Percentiles rank a stretch among this genome's conserved stretches.
Evolutionary conservation across 2,329 filamentous ascomycete genomes (phyloP).

Genomic region (Pyrenophora seminiperda): DNA sequence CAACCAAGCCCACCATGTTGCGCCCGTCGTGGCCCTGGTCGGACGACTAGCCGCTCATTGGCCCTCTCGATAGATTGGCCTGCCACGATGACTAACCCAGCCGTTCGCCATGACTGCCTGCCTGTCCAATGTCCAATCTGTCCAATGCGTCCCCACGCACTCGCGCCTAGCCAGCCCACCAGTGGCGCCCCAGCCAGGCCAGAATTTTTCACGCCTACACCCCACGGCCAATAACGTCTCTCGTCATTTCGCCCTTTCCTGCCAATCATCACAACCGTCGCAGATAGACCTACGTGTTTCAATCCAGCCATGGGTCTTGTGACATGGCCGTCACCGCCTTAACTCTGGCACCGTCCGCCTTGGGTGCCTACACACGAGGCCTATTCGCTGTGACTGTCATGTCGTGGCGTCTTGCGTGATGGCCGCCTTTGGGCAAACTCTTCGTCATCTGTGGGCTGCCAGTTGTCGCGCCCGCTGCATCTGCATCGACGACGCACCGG

Average conservation of each 20-base stretch:
- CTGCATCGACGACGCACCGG: constrained; percentile 4
- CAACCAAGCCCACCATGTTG: constrained; percentile 15
- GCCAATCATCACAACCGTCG: constrained; percentile 38
- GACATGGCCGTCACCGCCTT: constrained; percentile 31
- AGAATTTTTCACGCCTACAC: constrained; percentile 41
- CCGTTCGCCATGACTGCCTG: constrained; percentile 15
- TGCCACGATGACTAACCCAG: constrained; percentile 36
- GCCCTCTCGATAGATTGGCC: constrained; percentile 33
- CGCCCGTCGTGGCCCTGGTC: constrained; percentile 23
- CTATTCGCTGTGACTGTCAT: constrained; percentile 14
- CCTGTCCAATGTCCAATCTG: not conserved
- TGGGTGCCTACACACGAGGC: constrained; percentile 20
- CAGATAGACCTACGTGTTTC: constrained; percentile 18
- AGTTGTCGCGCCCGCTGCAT: not conserved
- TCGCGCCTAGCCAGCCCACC: constrained; percentile 15
- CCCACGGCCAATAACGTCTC: constrained; percentile 39
- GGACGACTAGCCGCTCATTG: constrained; percentile 28
- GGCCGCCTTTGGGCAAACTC: constrained; percentile 13
- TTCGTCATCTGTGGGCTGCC: constrained; percentile 7
- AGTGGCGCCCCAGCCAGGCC: constrained; percentile 35
- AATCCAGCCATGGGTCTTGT: constrained; percentile 27
- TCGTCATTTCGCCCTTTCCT: constrained; percentile 34
- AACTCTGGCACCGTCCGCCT: constrained; percentile 2
- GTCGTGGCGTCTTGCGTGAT: constrained; percentile 39
- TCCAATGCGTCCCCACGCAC: constrained; percentile 11